A percentile compares a stretch with the other conserved stretches of the same genome.
phyloP scores from a whole-genome alignment of 1,139 yeast genomes.

The Saccharomycopsis hybrid region DNA sequence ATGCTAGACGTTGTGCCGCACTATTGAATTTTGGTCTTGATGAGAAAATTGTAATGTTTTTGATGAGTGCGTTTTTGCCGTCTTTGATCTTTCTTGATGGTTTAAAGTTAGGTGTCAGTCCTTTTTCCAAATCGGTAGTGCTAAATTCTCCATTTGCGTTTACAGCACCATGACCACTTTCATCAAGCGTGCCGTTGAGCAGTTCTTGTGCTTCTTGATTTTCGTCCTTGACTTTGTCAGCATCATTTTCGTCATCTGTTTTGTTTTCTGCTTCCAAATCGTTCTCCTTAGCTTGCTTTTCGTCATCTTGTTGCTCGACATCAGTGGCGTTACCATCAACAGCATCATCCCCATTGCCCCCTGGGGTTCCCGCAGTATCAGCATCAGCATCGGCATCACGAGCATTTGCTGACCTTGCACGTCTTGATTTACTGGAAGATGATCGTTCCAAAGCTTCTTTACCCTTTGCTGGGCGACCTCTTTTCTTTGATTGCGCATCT shows the following conservation, averaged over 20 bases:
- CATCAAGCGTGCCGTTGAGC: too few relatives aligned
- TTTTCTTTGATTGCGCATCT: neutral
- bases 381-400: slow-evolving; percentile 17
- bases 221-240: slow-evolving; percentile 22
- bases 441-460: neutral
- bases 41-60: slow-evolving; percentile 35
- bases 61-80: slow-evolving; percentile 31
- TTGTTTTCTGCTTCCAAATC: slow-evolving; percentile 4
- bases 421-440: slow-evolving; percentile 18
- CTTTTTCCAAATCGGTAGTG: neutral
- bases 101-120: neutral
- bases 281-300: neutral
- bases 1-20: slow-evolving; percentile 11
- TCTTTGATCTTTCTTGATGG: slow-evolving; percentile 16
- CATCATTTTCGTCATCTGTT: slow-evolving; percentile 25
- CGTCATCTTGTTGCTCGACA: neutral
- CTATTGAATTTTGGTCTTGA: slow-evolving; percentile 28
- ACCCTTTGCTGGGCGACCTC: neutral
- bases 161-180: slow-evolving; percentile 23
- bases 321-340: neutral
- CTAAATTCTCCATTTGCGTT: slow-evolving; percentile 8
- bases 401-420: slow-evolving; percentile 20
- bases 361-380: neutral
- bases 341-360: neutral
- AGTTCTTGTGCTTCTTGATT: slow-evolving; percentile 19